phyloP scores from a whole-genome alignment of 257 asterid genomes.

The Ilex asprella region DNA sequence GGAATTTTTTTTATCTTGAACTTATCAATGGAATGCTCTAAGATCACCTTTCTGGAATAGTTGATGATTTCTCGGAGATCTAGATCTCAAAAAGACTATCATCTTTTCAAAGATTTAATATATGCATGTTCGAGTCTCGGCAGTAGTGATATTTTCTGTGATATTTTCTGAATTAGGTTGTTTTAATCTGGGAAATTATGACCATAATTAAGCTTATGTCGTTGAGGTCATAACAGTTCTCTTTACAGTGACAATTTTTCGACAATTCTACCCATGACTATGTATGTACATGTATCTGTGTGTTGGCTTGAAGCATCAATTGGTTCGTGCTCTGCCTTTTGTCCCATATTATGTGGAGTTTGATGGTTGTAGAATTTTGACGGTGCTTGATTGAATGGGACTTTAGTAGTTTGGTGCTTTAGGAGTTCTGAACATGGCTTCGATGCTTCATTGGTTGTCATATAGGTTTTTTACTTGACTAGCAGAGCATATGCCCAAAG shows the following conservation, averaged over 20 bases:
- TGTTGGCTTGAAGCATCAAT: no score
- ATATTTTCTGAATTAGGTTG: slow-evolving; percentile 11
- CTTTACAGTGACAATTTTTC: no score
- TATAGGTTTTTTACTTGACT: no score
- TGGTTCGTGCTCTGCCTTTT: background rate
- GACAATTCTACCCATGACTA: no score
- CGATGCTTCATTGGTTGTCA: no score
- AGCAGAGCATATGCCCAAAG: no score
- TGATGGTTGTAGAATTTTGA: background rate
- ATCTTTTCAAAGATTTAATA: slow-evolving; percentile 13
- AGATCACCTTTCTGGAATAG: slow-evolving; percentile 18
- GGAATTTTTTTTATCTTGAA: slow-evolving; percentile 9
- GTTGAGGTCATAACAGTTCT: no score
- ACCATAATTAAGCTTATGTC: no score
- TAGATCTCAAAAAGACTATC: slow-evolving; percentile 30
- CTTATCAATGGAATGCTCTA: slow-evolving; percentile 15
- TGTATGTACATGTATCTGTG: no score
- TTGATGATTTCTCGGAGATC: slow-evolving; percentile 34
- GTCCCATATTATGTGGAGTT: background rate
- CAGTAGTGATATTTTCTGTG: background rate
- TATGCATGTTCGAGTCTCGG: slow-evolving; percentile 38
- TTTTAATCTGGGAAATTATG: background rate
- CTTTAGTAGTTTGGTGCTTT: background rate
- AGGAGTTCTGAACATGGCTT: no score
- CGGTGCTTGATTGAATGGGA: background rate